Evolutionary conservation across 805 yeast species (phyloP).

Genomic region (Spathaspora boniae): DNA sequence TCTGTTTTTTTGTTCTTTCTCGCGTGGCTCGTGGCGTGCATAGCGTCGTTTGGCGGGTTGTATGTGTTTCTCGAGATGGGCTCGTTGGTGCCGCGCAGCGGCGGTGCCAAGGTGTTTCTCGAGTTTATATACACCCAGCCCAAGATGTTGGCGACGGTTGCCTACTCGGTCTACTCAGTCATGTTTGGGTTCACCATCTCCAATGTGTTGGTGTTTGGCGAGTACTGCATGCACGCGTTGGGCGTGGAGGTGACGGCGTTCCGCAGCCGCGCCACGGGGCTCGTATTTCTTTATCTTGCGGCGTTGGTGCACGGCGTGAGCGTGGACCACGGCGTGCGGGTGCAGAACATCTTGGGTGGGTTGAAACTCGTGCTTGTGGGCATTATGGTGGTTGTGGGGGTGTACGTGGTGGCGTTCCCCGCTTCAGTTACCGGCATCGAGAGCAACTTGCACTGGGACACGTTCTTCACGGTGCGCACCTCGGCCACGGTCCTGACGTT

Average conservation of each 20-base stretch:
- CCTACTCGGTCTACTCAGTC: conserved; percentile 47
- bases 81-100: conserved; percentile 65
- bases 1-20: conserved; percentile 56
- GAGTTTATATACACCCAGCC: conserved; percentile 67
- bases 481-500: conserved; percentile 41
- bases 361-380: conserved; percentile 54
- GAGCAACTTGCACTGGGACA: conserved; percentile 34
- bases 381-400: conserved; percentile 54
- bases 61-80: conserved; percentile 69
- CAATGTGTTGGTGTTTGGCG: conserved; percentile 59
- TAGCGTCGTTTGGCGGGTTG: conserved; percentile 63
- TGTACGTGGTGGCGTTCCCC: conserved; percentile 56
- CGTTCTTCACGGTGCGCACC: conserved; percentile 30
- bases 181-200: conserved; percentile 54
- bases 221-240: conserved; percentile 47
- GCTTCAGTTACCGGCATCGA: conserved; percentile 40
- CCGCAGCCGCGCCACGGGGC: conserved; percentile 30
- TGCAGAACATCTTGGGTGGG: conserved; percentile 63
- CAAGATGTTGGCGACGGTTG: conserved; percentile 48
- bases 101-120: conserved; percentile 71
- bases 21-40: conserved; percentile 62
- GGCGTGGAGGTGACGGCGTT: conserved; percentile 38
- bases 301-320: conserved; percentile 54
- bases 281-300: conserved; percentile 24
- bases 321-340: conserved; percentile 52